Conservation (phyloP, 345 rosid genomes). For the Corchorus capsularis region DNA sequence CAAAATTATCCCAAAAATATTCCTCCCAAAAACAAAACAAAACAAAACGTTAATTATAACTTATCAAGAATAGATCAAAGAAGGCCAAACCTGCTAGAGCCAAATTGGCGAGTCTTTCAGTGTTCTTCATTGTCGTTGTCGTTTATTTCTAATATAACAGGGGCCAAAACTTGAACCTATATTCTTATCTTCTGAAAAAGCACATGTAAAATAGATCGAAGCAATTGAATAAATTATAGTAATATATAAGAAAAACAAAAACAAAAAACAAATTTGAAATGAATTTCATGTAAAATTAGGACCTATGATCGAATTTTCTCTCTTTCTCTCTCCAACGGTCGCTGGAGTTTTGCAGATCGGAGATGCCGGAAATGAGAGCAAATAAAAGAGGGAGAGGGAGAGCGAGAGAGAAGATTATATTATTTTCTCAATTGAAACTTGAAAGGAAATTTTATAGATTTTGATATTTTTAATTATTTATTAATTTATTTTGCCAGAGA, state of each 20-base stretch:
- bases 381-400: background rate
- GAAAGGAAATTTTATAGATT: background rate
- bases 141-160: background rate
- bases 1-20: background rate
- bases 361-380: conserved; percentile 16
- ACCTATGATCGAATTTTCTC: conserved; percentile 7
- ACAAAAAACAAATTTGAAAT: background rate
- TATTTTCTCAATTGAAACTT: background rate
- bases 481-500: too few relatives aligned
- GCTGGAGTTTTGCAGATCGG: conserved; percentile 33
- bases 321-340: conserved; percentile 30
- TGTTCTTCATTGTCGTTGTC: conserved; percentile 59
- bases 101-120: conserved; percentile 72
- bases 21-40: background rate
- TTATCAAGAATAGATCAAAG: background rate
- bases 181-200: conserved; percentile 2
- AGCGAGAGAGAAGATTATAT: conserved; percentile 14
- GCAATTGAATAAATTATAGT: background rate
- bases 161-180: background rate
- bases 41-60: background rate
- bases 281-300: conserved; percentile 15
- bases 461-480: background rate
- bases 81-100: conserved; percentile 72
- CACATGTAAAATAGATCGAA: conserved; percentile 8
- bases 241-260: background rate